These are phyloP conservation scores for Sapria himalayana DNA, from an alignment of 345 rosid species.

Conservation along the genomic window DNA sequence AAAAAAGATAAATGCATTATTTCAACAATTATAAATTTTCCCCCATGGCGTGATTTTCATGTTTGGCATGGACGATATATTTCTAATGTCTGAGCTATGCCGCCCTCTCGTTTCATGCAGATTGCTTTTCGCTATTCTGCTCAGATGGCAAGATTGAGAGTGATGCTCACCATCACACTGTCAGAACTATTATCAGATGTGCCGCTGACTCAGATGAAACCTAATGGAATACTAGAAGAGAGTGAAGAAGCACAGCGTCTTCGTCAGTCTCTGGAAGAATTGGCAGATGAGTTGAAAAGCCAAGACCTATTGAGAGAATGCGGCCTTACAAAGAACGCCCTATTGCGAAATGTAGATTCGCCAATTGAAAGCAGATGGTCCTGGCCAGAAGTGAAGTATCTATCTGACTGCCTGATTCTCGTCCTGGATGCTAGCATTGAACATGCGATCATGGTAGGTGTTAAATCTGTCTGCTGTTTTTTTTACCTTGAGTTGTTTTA, in stretches of 20 bases:
- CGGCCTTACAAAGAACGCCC: conserved; percentile 58
- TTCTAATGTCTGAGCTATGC: no score
- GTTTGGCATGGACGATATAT: no score
- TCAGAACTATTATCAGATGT: conserved; percentile 96
- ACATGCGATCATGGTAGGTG: conserved; percentile 85
- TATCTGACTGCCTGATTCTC: conserved; percentile 56
- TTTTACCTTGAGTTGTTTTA: no score
- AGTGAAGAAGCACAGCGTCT: conserved; percentile 91
- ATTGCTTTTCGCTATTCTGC: conserved; percentile 62
- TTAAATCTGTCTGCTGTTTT: not conserved
- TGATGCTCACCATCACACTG: conserved; percentile 81
- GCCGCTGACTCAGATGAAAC: conserved; percentile 83
- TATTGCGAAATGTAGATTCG: conserved; percentile 31
- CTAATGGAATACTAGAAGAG: conserved; percentile 88
- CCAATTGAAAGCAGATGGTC: conserved; percentile 63
- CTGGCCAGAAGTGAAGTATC: conserved; percentile 68
- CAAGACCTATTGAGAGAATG: conserved; percentile 42
- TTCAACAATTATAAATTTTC: no score
- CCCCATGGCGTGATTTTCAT: no score
- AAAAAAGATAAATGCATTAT: no score
- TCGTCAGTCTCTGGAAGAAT: conserved; percentile 72
- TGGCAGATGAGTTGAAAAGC: conserved; percentile 75
- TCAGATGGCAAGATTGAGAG: conserved; percentile 93
- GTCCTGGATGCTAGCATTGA: conserved; percentile 97
- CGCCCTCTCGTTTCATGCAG: conserved; percentile 36